phyloP scores from a whole-genome alignment of 306 rosid species.

The Quercus variabilis region DNA sequence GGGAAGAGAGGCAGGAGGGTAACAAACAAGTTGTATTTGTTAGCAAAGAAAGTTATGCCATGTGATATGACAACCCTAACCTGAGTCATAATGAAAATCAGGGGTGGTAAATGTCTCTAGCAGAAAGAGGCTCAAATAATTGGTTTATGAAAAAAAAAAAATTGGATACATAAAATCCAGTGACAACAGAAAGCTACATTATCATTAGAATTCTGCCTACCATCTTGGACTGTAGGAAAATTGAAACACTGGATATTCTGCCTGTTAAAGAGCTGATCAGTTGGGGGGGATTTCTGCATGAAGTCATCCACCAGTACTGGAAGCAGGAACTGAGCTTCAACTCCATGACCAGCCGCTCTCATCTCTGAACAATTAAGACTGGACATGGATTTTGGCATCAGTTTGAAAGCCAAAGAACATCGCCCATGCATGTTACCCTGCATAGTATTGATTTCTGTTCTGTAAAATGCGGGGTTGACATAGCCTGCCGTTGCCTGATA shows the following conservation, averaged over 20 bases:
- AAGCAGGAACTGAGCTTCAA: constrained; percentile 89
- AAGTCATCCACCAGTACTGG: constrained; percentile 94
- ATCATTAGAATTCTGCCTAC: constrained; percentile 43
- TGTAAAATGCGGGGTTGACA: constrained; percentile 82
- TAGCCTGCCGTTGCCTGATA: constrained; percentile 98
- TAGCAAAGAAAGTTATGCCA: too few relatives aligned
- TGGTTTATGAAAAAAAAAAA: not conserved
- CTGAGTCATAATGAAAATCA: not conserved
- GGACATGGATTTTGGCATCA: constrained; percentile 89
- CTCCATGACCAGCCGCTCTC: constrained; percentile 96
- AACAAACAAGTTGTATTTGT: not conserved
- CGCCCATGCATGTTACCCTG: constrained; percentile 77
- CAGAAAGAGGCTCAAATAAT: not conserved
- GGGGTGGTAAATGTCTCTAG: not conserved
- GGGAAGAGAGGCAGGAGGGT: not conserved
- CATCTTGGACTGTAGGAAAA: constrained; percentile 75
- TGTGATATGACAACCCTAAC: not conserved
- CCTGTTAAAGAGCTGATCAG: constrained; percentile 69
- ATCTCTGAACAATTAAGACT: constrained; percentile 90
- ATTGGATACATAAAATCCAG: not conserved
- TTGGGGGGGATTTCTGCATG: constrained; percentile 88
- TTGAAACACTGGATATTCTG: constrained; percentile 70
- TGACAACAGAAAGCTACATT: not conserved
- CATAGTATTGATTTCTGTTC: constrained; percentile 59
- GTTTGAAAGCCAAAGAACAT: constrained; percentile 81